Evolutionary conservation across 2,329 filamentous ascomycete genomes (phyloP).

Genomic region (Akanthomyces dipterigenus): DNA sequence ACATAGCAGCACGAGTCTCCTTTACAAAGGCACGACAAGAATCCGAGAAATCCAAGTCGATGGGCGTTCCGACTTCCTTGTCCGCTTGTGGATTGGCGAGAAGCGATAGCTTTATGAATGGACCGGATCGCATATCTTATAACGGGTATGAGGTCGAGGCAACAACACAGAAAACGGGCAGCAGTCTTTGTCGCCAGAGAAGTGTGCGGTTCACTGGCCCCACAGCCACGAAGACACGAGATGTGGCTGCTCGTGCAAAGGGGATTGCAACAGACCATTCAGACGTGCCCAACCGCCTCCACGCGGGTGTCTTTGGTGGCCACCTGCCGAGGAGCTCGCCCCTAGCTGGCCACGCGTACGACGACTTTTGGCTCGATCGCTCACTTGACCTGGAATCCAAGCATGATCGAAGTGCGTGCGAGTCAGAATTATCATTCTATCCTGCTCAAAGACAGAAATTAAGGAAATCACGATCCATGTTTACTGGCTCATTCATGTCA

Average conservation of each 20-base stretch:
- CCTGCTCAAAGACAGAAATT: neutral
- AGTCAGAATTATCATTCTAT: neutral
- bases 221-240: constrained; percentile 22
- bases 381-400: neutral
- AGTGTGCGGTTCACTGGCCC: constrained; percentile 50
- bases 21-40: constrained; percentile 41
- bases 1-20: constrained; percentile 55
- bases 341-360: neutral
- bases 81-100: constrained; percentile 7
- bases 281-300: neutral
- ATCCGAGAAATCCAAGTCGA: neutral
- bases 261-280: constrained; percentile 5
- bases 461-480: constrained; percentile 49
- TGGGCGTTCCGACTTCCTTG: neutral
- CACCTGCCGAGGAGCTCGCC: constrained; percentile 1
- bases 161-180: constrained; percentile 14
- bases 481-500: constrained; percentile 26
- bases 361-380: constrained; percentile 1
- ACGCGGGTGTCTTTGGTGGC: neutral
- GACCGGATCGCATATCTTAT: constrained; percentile 14
- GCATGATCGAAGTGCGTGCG: neutral
- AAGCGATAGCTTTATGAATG: constrained; percentile 18
- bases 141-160: constrained; percentile 14
- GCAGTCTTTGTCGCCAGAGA: constrained; percentile 36
- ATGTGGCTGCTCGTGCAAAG: constrained; percentile 24